These are phyloP conservation scores for Nannizziopsis barbatae DNA, from an alignment of 2,329 filamentous ascomycete species.

Conservation along the genomic window DNA sequence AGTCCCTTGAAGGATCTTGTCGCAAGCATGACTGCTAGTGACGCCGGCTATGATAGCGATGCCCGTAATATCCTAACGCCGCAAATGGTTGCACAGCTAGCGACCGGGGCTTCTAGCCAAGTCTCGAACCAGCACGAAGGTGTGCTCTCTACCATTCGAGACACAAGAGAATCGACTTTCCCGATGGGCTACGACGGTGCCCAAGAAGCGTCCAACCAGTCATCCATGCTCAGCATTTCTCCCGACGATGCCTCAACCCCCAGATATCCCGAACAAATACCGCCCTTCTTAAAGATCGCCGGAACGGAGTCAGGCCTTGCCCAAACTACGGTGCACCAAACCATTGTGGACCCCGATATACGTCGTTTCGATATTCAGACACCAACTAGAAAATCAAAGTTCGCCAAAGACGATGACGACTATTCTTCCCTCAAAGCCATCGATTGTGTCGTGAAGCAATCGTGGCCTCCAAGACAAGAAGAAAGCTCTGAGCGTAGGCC, in stretches of 20 bases:
- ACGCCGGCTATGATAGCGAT: slow-evolving; percentile 34
- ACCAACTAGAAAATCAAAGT: slow-evolving; percentile 5
- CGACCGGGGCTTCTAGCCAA: slow-evolving; percentile 9
- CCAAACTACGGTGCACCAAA: neutral
- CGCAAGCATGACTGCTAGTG: slow-evolving; percentile 29
- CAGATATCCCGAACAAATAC: neutral
- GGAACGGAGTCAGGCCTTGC: neutral
- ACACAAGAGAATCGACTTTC: slow-evolving; percentile 2
- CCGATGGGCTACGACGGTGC: slow-evolving; percentile 1
- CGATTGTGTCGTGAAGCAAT: neutral
- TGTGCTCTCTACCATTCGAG: slow-evolving; percentile 7
- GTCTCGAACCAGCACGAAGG: slow-evolving; percentile 9
- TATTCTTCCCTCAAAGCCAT: neutral
- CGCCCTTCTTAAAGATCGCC: neutral
- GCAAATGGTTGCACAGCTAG: slow-evolving; percentile 18
- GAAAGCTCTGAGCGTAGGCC: neutral
- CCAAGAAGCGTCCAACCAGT: neutral
- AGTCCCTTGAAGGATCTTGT: slow-evolving; percentile 17
- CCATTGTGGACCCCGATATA: neutral
- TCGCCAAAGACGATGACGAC: neutral
- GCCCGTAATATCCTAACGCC: slow-evolving; percentile 31
- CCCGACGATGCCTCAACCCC: neutral
- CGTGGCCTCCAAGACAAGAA: neutral
- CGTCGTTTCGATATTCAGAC: neutral
- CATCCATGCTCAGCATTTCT: neutral